Evolutionary conservation across 2,329 filamentous ascomycete species (phyloP), one percentile per base, ranked within the genome.

Genomic region (Penicillium sp.): DNA sequence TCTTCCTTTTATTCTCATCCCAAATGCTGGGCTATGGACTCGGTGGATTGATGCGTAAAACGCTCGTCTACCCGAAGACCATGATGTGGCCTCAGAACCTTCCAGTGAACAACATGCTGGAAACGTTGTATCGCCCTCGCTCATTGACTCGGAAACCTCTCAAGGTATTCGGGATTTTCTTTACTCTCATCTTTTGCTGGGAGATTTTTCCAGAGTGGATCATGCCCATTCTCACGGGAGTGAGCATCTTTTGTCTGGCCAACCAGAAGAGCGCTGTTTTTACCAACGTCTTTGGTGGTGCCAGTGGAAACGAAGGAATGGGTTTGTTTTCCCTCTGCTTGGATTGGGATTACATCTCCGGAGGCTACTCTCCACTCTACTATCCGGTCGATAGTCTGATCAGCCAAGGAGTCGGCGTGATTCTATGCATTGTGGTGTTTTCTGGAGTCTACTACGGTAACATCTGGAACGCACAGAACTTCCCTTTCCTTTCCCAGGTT

Each of bases 261-360:
- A 74, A 78, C 13, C 72, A 75, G 35, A 67, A 77, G 39, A 80
- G 67, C 53, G 60, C 75, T 1, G 66, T 79, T 6, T 79, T 82
- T 50, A 81, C 79, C 21, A 78, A 79, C 42, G 65, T 82, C n/a
- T 82, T 83, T 58, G 80, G 80, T 4, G 81, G 80, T n/a, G 70
- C 79, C 2, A 72, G 70, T 39, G 76, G 75, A 4, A 79, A 81
- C 57, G 78, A 81, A 59, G 78, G 78, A 11, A 63, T 81, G 1
- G 78, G 78, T 2, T 67, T 79, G 13, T 35, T 53, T 13, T 61
- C 52, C 11, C 19, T 53, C 9, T 54, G 42, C 43, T 74, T 81
- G 31, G 78, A 81, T 61, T 80, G 77, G 74, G 72, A 78, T 59
- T 80, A 80, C 59, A 74, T 80, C 53, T 72, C 73, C 2, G 71